Evolutionary conservation across 129 eudicot species (phyloP), one percentile per base, ranked within the genome.

Genomic region (Artemisia argyi): DNA sequence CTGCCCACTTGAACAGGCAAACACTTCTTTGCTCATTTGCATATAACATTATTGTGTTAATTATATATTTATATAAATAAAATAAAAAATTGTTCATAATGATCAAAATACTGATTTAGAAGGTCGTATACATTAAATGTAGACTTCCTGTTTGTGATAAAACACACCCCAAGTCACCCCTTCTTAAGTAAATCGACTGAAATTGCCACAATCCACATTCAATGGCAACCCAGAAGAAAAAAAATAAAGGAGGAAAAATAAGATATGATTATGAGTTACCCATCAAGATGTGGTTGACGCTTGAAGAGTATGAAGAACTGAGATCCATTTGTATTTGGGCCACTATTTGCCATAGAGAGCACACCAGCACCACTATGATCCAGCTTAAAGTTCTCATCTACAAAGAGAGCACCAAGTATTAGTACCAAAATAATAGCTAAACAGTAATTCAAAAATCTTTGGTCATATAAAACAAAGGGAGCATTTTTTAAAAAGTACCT

Each of bases 301-400:
- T 90, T 88, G 82, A 90, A 90, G 67, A 72, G 77, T 68, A 95
- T 86, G 58, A 95, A 95, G 74, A 95, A 95, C 83, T 95, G 99
- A 61, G 99, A 95, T 17, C 99, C 99, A 72, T 95, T 95, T 67
- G 99, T 95, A 83, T 86, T 78, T 20, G 94, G 91, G 62, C 99
- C 97, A 73, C 96, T 75, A 52, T 95, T 95, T 75, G 99, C 99
- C 99, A 95, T 95, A 51, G 99, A 95, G 44, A 95, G 96, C 66
- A 88, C 64, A 73, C 99, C 97, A 15, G 94, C 79, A 17, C 58
- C 95, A 73, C 70, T 83, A 72, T 95, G 97, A 17, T 88, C 93
- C 84, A 84, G 48, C 59, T 88, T 91, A 69, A 91, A 95, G 77
- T 95, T 95, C 77, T 95, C 99, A 76, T 95, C 99, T 94, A 83